phyloP scores from a whole-genome alignment of 495 filamentous ascomycete genomes.

The Trichoderma erinaceum region DNA sequence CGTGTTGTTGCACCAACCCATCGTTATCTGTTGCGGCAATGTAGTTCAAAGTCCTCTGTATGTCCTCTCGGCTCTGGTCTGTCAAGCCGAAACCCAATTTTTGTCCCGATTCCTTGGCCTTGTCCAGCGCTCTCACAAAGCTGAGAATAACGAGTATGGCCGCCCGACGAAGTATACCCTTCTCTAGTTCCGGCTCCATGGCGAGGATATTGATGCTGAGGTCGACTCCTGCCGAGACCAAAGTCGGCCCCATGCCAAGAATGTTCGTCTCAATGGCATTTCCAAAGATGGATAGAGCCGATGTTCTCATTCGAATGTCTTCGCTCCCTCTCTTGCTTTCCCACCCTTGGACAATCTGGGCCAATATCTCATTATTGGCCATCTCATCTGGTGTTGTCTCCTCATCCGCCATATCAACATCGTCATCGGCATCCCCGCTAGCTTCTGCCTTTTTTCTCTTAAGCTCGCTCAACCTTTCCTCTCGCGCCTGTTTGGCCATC shows the following conservation, averaged over 20 bases:
- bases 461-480: conserved; percentile 37
- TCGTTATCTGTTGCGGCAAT: conserved; percentile 65
- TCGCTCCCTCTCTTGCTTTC: conserved; percentile 60
- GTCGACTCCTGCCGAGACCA: conserved; percentile 57
- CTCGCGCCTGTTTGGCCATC: conserved; percentile 46
- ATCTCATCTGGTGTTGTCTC: conserved; percentile 42
- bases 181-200: conserved; percentile 56
- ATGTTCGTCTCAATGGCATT: conserved; percentile 61
- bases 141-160: conserved; percentile 63
- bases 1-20: conserved; percentile 65
- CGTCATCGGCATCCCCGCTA: conserved; percentile 49
- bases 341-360: conserved; percentile 69
- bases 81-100: conserved; percentile 58
- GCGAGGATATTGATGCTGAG: conserved; percentile 59
- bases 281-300: conserved; percentile 68
- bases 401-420: conserved; percentile 41
- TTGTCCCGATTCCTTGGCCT: conserved; percentile 44
- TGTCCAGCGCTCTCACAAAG: conserved; percentile 59
- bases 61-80: conserved; percentile 52
- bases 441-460: conserved; percentile 36
- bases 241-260: conserved; percentile 47
- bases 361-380: conserved; percentile 48
- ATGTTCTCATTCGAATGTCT: conserved; percentile 71
- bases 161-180: conserved; percentile 66
- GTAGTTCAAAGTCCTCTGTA: conserved; percentile 58